Evolutionary conservation across 192 early-diverging fungal genomes (phyloP).

Genomic region (Phycomyces nitens): DNA sequence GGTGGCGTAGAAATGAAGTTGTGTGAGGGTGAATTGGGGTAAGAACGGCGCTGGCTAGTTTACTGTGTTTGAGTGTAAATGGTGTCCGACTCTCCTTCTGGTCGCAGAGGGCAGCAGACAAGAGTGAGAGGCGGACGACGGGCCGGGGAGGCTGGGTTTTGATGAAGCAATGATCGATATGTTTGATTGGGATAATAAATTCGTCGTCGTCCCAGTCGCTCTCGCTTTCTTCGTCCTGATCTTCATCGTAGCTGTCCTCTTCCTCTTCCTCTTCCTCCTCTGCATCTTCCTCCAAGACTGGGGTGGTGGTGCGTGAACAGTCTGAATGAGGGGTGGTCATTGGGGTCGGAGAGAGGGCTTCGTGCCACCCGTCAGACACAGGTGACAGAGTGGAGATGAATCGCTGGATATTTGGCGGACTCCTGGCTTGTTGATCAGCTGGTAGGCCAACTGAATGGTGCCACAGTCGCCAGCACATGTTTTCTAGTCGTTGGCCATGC

Average conservation of each 20-base stretch:
- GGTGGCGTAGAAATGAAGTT: neutral
- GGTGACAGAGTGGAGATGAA: conserved; percentile 1
- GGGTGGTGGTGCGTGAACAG: conserved; percentile 4
- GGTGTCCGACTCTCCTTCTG: neutral
- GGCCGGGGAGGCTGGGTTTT: neutral
- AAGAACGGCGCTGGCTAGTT: neutral
- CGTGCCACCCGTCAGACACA: conserved; percentile 1
- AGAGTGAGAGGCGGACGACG: neutral
- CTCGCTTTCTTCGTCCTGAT: neutral
- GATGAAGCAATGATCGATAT: neutral
- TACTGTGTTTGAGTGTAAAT: neutral
- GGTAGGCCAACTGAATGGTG: conserved; percentile 8
- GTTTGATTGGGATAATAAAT: conserved; percentile 11
- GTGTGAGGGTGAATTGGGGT: neutral
- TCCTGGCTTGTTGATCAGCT: neutral
- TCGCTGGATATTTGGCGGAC: conserved; percentile 1
- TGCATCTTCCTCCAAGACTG: neutral
- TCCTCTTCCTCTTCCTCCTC: conserved; percentile 15
- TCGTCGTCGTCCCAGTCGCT: conserved; percentile 13
- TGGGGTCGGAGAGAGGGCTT: conserved; percentile 1
- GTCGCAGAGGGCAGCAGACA: neutral
- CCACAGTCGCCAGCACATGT: conserved; percentile 36
- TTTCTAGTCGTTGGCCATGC: conserved; percentile 30
- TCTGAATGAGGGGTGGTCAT: neutral
- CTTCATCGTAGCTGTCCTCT: conserved; percentile 2